Base-by-base conservation (phyloP, 306 rosid genomes). In the Carpinus fangiana region DNA sequence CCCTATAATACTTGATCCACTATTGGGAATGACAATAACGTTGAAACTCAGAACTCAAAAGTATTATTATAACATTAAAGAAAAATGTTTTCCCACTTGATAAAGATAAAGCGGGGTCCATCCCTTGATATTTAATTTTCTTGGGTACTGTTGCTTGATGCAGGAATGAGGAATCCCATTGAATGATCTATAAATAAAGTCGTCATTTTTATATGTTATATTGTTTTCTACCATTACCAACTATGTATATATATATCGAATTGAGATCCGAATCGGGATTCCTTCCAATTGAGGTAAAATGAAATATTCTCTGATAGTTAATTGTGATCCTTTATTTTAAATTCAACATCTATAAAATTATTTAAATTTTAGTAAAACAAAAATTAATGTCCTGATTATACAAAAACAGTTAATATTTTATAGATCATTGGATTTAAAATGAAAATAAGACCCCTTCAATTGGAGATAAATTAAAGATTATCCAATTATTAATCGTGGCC, bases 21-120 rank as follows among this genome's bases (percentile, higher is more conserved):
- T 64, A 67, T 51, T 76, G 14, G 71, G 72, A 31, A 54, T 46
- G 78, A 70, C 45, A 54, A 72, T 31, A 72, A 12, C 72, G 45
- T 64, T 43, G 12, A 54, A 26, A 68, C 67, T 69, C 13, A 31
- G 2, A 31, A 31, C 34, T 31, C 34, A 2, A 31, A 31, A 31
- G 34, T 31, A 31, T 31, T 31, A 31, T 31, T 3, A 75, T 46
- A 6, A 28, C 12, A 21, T 23, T 23, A 9, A 12, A 3, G 51
- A 11, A 28, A 26, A 31, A 62, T 31, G 2, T 62, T 62, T 70
- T 21, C n/a, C 74, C 61, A 61, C 69, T 60, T 59, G 80, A 48
- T 38, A 61, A 14, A 64, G 31, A 59, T 18, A 26, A 52, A 18
- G 4, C 23, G 57, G 76, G 79, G 45, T 48, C 83, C 76, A 47